phyloP scores from a whole-genome alignment of 257 asterid species.

The Jacaranda copaia region DNA sequence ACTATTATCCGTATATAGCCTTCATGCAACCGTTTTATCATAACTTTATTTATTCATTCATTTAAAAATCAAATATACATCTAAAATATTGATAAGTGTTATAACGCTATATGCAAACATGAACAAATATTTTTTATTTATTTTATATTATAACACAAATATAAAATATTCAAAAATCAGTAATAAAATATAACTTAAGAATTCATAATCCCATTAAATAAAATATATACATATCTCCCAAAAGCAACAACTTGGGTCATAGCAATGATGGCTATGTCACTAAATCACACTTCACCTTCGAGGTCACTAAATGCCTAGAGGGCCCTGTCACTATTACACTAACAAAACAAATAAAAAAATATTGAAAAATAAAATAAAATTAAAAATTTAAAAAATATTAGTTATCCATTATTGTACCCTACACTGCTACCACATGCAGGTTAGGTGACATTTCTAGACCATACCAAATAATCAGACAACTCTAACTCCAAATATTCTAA shows the following conservation, averaged over 20 bases:
- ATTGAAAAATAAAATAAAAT: neutral
- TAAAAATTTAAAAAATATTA: neutral
- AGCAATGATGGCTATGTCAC: conserved; percentile 35
- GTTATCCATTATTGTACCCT: neutral
- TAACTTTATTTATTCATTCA: too few species aligned
- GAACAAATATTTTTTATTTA: too few species aligned
- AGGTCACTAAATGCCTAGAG: conserved; percentile 1
- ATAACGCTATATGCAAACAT: too few species aligned
- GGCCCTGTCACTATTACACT: conserved; percentile 18
- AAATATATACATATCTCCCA: neutral
- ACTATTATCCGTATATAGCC: too few species aligned
- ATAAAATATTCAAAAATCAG: too few species aligned
- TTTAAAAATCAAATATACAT: too few species aligned
- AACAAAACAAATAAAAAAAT: neutral
- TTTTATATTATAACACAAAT: too few species aligned
- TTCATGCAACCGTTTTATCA: too few species aligned
- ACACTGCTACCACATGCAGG: neutral
- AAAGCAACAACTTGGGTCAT: conserved; percentile 25
- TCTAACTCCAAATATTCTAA: conserved; percentile 12
- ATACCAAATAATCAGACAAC: conserved; percentile 25
- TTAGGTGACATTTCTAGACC: conserved; percentile 26
- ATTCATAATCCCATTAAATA: too few species aligned
- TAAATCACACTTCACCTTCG: conserved; percentile 18
- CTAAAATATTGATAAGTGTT: too few species aligned
- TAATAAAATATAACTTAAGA: too few species aligned